Evolutionary conservation across 106 monocot genomes (phyloP), one percentile per base, ranked within the genome.

Genomic region (Acanthochlamys bracteata): DNA sequence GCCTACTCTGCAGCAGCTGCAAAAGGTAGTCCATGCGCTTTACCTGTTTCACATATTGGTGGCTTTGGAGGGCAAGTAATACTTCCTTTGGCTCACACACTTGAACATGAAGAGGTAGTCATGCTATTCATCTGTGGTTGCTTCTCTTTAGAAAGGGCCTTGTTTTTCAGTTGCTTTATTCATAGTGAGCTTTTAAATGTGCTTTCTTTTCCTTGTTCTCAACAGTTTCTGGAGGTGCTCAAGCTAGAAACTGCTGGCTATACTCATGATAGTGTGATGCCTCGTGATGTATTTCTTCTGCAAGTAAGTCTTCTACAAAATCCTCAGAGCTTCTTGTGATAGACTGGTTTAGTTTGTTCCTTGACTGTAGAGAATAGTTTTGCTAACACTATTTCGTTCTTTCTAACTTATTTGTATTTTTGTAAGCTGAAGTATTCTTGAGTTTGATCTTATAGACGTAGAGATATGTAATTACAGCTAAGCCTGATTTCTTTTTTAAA

Each of bases 71-170:
- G 72, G 60, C 83, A 89, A 63, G 77, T 84, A 65, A 84, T 84
- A 59, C 75, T 84, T 73, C 88, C 88, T 61, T 58, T 84, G 42
- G 74, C 88, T 25, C 84, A 89, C 43, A 78, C 81, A 46, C 60
- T 81, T 25, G 81, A 89, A 40, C 67, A 73, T 74, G 88, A 89
- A 62, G 88, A 84, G 60, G 88, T 89, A 75, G 43, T 89, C 15
- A 75, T 19, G 21, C 42, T 0, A 21, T 6, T 63, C 11, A 6
- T 3, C 24, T 19, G 19, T 2, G 20, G 10, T 3, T 12, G 49
- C 49, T 49, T 49, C 13, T 49, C 49, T 49, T 17, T 49, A 14
- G 17, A 2, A 49, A 33, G 33, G 33, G 6, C 6, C 33, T 49
- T 49, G 39, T 53, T 39, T 7, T 47, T 69, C 39, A 47, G 22